These are phyloP conservation scores for Pleurotus citrinopileatus DNA, from an alignment of 768 basidiomycete genomes.

Conservation along the genomic window DNA sequence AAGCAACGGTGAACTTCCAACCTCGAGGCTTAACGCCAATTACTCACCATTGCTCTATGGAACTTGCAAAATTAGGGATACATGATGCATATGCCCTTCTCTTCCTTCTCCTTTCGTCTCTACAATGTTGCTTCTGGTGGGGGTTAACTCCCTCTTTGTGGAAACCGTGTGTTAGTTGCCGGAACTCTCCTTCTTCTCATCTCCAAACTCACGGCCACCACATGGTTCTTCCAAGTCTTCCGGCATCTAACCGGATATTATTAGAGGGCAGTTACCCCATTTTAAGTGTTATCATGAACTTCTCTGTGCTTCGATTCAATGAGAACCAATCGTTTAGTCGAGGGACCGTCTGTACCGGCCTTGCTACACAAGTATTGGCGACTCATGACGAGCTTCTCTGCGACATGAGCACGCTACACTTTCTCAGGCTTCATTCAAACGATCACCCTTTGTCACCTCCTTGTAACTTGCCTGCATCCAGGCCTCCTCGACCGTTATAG, in stretches of 20 bases:
- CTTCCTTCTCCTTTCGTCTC: not conserved
- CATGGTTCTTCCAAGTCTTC: not conserved
- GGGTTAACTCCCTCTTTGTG: not conserved
- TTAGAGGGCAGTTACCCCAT: not conserved
- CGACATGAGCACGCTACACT: no score
- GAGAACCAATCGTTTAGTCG: not conserved
- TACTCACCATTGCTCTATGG: not conserved
- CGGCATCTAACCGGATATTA: not conserved
- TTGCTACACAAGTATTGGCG: not conserved
- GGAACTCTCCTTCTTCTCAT: not conserved
- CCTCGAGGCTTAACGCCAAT: not conserved
- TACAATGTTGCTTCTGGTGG: not conserved
- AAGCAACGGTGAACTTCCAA: no score
- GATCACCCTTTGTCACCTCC: no score
- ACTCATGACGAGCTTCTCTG: not conserved
- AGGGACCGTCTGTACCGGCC: not conserved
- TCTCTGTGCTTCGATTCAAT: not conserved
- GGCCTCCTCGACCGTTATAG: no score
- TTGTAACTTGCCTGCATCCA: no score
- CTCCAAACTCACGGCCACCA: not conserved
- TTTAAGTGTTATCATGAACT: not conserved
- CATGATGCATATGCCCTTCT: not conserved
- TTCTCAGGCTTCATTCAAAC: no score
- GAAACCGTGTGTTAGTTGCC: not conserved
- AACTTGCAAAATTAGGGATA: not conserved